phyloP scores from a whole-genome alignment of 2,329 filamentous ascomycete species.

The Fusarium siculi region DNA sequence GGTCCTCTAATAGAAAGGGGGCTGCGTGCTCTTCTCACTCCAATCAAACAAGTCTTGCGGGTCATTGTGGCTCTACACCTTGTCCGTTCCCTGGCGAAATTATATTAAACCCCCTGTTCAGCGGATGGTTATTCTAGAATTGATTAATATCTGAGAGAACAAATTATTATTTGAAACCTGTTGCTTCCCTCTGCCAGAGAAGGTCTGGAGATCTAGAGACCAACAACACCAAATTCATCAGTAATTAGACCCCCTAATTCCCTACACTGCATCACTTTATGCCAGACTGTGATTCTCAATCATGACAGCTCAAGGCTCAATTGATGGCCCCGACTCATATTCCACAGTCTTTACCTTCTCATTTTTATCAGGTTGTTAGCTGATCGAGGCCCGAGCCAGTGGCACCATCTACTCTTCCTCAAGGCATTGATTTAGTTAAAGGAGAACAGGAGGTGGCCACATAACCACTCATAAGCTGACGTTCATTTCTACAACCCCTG shows the following conservation, averaged over 20 bases:
- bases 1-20: conserved; percentile 39
- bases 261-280: neutral
- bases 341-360: conserved; percentile 3
- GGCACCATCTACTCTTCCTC: conserved; percentile 16
- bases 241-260: neutral
- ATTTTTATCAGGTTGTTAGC: conserved; percentile 4
- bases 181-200: neutral
- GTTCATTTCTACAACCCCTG: conserved; percentile 22
- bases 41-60: conserved; percentile 36
- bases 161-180: neutral
- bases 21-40: conserved; percentile 7
- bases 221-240: neutral
- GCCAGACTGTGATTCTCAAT: neutral
- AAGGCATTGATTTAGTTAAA: neutral
- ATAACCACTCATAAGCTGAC: conserved; percentile 27
- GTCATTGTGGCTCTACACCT: conserved; percentile 43
- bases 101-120: conserved; percentile 34
- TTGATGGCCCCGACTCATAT: neutral
- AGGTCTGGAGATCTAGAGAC: neutral
- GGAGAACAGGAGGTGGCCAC: conserved; percentile 17
- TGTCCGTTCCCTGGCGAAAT: conserved; percentile 41
- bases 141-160: conserved; percentile 13
- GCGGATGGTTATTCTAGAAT: conserved; percentile 14
- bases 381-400: conserved; percentile 10
- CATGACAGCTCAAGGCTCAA: neutral